phyloP scores from a whole-genome alignment of 805 yeast species.

The Pichia gijzeniarum region DNA sequence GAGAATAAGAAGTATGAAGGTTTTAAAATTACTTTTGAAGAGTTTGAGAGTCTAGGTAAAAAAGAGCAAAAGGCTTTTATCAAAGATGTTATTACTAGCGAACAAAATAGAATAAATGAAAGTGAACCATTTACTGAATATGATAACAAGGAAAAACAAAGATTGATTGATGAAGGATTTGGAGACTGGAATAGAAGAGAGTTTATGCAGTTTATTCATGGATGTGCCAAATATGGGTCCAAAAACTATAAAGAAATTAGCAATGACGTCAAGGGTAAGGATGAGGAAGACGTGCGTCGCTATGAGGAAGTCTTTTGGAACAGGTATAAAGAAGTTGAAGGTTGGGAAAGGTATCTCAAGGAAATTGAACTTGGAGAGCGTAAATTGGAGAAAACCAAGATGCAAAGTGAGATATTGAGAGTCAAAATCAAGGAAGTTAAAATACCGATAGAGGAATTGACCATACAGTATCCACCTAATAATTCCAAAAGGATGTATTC shows the following conservation, averaged over 20 bases:
- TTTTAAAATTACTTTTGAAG: slow-evolving; percentile 26
- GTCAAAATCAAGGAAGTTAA: slow-evolving; percentile 45
- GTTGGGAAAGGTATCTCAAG: slow-evolving; percentile 61
- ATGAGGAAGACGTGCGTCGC: slow-evolving; percentile 49
- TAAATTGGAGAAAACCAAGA: slow-evolving; percentile 47
- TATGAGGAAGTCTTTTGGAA: slow-evolving; percentile 63
- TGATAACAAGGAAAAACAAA: slow-evolving; percentile 48
- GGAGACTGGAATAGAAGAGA: slow-evolving; percentile 70
- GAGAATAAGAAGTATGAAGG: slow-evolving; percentile 26
- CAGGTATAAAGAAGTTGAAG: slow-evolving; percentile 53
- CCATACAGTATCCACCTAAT: slow-evolving; percentile 73
- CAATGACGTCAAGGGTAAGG: slow-evolving; percentile 48
- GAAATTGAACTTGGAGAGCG: slow-evolving; percentile 71
- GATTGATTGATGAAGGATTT: slow-evolving; percentile 51
- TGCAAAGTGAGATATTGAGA: slow-evolving; percentile 51
- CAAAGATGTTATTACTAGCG: slow-evolving; percentile 36
- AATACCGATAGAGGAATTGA: slow-evolving; percentile 58
- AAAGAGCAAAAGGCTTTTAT: slow-evolving; percentile 21
- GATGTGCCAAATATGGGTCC: slow-evolving; percentile 62
- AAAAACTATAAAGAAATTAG: slow-evolving; percentile 44
- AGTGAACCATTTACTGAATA: slow-evolving; percentile 58
- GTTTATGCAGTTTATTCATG: slow-evolving; percentile 63
- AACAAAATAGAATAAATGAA: slow-evolving; percentile 47
- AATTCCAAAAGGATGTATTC: slow-evolving; percentile 71
- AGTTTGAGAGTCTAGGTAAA: slow-evolving; percentile 23